Percentiles rank a stretch among this genome's conserved stretches.
Conservation (phyloP, 805 yeast species). For the Komagataella mondaviorum region DNA sequence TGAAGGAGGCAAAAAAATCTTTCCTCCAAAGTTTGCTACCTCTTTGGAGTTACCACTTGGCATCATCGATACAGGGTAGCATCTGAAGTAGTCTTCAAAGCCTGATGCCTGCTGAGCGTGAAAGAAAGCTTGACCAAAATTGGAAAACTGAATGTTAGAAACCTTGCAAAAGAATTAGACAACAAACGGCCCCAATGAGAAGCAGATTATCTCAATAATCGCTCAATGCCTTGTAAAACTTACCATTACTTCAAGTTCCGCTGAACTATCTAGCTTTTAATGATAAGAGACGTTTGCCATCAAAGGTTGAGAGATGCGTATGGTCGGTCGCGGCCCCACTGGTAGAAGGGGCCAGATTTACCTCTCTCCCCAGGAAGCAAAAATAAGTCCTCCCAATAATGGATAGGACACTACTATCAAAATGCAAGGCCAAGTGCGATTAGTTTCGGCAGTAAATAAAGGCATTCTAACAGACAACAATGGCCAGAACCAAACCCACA, state of each 20-base stretch:
- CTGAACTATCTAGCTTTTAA: neutral
- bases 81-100: constrained; percentile 82
- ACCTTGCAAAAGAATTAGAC: neutral
- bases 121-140: constrained; percentile 2
- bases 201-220: no score
- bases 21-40: constrained; percentile 87
- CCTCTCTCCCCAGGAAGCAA: neutral
- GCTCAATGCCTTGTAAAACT: neutral
- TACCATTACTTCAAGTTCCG: neutral
- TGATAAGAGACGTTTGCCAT: neutral
- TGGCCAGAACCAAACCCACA: constrained; percentile 16
- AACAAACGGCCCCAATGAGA: neutral
- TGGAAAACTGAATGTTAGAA: constrained; percentile 3
- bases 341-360: neutral
- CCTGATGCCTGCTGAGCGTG: constrained; percentile 5
- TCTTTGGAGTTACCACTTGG: constrained; percentile 59
- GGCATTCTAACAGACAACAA: constrained; percentile 5
- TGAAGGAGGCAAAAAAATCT: constrained; percentile 87
- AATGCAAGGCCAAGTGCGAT: constrained; percentile 1
- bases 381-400: neutral
- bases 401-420: neutral
- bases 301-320: neutral
- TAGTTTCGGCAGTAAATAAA: neutral
- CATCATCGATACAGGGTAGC: constrained; percentile 89
- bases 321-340: neutral